phyloP scores from a whole-genome alignment of 139 green algal genomes.

The Closterium sp. region DNA sequence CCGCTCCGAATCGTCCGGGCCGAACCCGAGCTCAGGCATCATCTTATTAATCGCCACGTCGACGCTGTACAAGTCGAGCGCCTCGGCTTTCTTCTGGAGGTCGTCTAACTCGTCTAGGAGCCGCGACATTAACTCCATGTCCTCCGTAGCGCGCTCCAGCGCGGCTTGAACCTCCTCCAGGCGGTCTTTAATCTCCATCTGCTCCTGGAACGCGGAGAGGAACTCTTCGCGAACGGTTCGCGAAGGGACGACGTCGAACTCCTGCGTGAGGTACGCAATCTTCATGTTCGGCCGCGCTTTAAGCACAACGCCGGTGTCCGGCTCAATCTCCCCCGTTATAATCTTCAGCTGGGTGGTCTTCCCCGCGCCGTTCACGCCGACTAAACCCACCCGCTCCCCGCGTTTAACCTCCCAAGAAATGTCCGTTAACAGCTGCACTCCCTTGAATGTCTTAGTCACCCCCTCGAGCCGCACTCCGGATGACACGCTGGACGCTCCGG shows the following conservation, averaged over 20 bases:
- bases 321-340: constrained; percentile 80
- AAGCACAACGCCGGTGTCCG: constrained; percentile 85
- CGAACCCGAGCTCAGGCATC: constrained; percentile 98
- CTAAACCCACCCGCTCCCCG: constrained; percentile 92
- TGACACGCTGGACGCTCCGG: constrained; percentile 43
- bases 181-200: constrained; percentile 40
- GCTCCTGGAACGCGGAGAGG: constrained; percentile 53
- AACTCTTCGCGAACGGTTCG: constrained; percentile 97
- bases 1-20: constrained; percentile 80
- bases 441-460: constrained; percentile 82
- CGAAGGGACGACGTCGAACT: constrained; percentile 90
- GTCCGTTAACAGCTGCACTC: constrained; percentile 84
- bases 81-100: constrained; percentile 70
- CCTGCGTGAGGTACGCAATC: constrained; percentile 94
- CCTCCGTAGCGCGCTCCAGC: constrained; percentile 81
- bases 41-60: constrained; percentile 96
- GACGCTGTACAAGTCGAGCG: constrained; percentile 61
- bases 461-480: constrained; percentile 44
- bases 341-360: constrained; percentile 99
- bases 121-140: constrained; percentile 81
- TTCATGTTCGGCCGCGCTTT: constrained; percentile 55
- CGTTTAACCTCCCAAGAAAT: constrained; percentile 94
- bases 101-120: constrained; percentile 89
- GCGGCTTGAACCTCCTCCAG: constrained; percentile 58
- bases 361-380: constrained; percentile 96